These are phyloP conservation scores for Penicillium cosmopolitanum DNA, from an alignment of 495 filamentous ascomycete genomes.

Conservation along the genomic window DNA sequence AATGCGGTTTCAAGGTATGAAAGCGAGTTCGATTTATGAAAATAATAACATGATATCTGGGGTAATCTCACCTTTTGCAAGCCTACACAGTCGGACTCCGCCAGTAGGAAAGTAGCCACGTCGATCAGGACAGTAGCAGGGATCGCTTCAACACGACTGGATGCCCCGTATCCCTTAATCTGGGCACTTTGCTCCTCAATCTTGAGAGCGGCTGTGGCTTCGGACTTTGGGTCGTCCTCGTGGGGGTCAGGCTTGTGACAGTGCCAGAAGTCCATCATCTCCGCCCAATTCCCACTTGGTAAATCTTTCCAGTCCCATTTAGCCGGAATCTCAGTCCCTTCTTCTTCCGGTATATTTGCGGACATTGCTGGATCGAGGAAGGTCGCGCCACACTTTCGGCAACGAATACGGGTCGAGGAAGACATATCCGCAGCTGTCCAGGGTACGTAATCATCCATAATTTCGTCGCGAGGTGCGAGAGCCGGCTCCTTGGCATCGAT, in stretches of 20 bases:
- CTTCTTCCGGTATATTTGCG: neutral
- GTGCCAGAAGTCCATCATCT: constrained; percentile 99
- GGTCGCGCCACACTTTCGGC: constrained; percentile 58
- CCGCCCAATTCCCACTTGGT: constrained; percentile 95
- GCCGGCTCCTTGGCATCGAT: constrained; percentile 48
- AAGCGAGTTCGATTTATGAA: constrained; percentile 4
- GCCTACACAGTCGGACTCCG: constrained; percentile 62
- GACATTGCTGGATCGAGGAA: constrained; percentile 23
- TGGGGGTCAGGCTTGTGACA: constrained; percentile 84
- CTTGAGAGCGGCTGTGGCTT: constrained; percentile 29
- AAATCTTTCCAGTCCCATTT: constrained; percentile 84
- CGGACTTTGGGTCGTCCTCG: constrained; percentile 35
- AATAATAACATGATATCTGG: constrained; percentile 18
- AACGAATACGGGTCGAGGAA: constrained; percentile 58
- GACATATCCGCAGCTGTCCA: constrained; percentile 75
- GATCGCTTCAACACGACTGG: constrained; percentile 65
- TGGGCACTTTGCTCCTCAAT: constrained; percentile 47
- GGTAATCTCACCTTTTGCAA: constrained; percentile 61
- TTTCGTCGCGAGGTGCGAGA: constrained; percentile 26
- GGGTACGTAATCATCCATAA: constrained; percentile 53
- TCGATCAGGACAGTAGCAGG: constrained; percentile 76
- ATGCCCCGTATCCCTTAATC: constrained; percentile 75
- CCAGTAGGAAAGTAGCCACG: constrained; percentile 72
- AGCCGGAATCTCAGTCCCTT: neutral
- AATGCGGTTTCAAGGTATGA: constrained; percentile 11